These are phyloP conservation scores for Isabelozyma gotoi DNA, from an alignment of 805 yeast genomes.

Conservation along the genomic window DNA sequence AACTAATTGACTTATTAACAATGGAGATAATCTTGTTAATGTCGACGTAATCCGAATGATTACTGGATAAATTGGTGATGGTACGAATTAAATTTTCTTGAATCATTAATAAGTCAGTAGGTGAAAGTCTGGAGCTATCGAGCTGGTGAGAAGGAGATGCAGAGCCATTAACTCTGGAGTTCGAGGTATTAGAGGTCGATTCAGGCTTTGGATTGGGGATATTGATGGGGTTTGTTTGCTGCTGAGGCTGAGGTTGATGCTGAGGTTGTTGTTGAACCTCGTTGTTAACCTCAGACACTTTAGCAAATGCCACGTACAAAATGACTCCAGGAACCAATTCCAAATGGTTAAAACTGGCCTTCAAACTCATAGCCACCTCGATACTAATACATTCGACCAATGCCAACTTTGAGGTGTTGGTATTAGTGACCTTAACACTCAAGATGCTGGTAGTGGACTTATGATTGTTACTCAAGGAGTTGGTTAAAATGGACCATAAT, in stretches of 20 bases:
- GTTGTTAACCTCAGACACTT: slow-evolving; percentile 42
- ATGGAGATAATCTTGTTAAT: slow-evolving; percentile 43
- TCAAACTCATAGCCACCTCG: slow-evolving; percentile 78
- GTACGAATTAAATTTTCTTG: slow-evolving; percentile 18
- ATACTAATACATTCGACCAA: slow-evolving; percentile 71
- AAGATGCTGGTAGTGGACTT: slow-evolving; percentile 11
- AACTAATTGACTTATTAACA: slow-evolving; percentile 32
- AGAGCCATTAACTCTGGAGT: not conserved
- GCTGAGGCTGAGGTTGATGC: not conserved
- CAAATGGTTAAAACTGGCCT: slow-evolving; percentile 74
- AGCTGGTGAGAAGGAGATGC: slow-evolving; percentile 4
- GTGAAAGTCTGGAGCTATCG: slow-evolving; percentile 8
- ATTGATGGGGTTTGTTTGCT: not conserved
- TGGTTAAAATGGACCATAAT: slow-evolving; percentile 24
- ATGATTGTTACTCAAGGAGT: slow-evolving; percentile 17
- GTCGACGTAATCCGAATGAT: slow-evolving; percentile 18
- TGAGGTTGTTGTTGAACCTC: slow-evolving; percentile 7
- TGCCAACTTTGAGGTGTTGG: slow-evolving; percentile 21
- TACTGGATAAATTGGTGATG: slow-evolving; percentile 15
- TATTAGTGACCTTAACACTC: slow-evolving; percentile 18
- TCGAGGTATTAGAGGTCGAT: not conserved
- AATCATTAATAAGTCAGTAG: slow-evolving; percentile 24
- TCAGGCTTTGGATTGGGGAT: not conserved
- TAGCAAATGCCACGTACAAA: slow-evolving; percentile 82
- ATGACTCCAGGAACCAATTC: slow-evolving; percentile 79